Conservation (phyloP, 2,329 filamentous ascomycete species). For the Cladophialophora immunda region DNA sequence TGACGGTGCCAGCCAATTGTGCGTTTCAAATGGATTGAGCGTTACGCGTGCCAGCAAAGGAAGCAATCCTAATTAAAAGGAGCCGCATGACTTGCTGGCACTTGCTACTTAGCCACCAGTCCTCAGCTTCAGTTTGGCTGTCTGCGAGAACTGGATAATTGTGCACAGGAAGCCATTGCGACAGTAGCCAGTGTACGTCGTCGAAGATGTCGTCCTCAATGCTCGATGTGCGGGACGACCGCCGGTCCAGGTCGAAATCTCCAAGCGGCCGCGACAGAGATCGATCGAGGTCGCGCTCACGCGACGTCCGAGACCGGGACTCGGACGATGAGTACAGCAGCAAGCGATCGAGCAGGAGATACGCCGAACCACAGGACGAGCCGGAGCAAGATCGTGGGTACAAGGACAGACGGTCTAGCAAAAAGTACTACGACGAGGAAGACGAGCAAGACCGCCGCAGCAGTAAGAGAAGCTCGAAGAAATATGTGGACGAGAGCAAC, state of each 20-base stretch:
- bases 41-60: conserved; percentile 16
- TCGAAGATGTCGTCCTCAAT: conserved; percentile 33
- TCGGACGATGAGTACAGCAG: conserved; percentile 42
- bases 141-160: background rate
- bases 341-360: conserved; percentile 37
- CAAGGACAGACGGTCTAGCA: conserved; percentile 34
- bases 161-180: conserved; percentile 5
- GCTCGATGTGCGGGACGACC: conserved; percentile 37
- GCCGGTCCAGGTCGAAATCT: conserved; percentile 55
- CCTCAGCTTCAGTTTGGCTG: conserved; percentile 9
- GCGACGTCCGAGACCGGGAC: conserved; percentile 49
- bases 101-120: conserved; percentile 14
- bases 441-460: conserved; percentile 42
- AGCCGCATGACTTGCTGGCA: conserved; percentile 25
- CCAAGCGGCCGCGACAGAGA: conserved; percentile 49
- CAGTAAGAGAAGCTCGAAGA: conserved; percentile 40
- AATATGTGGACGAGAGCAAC: conserved; percentile 40
- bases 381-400: conserved; percentile 35
- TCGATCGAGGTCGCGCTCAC: conserved; percentile 54
- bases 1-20: conserved; percentile 25
- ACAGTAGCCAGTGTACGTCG: background rate
- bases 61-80: conserved; percentile 14
- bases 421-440: conserved; percentile 45
- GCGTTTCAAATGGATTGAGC: conserved; percentile 12
- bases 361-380: conserved; percentile 44